These are phyloP conservation scores for Sutorius eximius DNA, from an alignment of 1,284 basidiomycete genomes.

Conservation along the genomic window DNA sequence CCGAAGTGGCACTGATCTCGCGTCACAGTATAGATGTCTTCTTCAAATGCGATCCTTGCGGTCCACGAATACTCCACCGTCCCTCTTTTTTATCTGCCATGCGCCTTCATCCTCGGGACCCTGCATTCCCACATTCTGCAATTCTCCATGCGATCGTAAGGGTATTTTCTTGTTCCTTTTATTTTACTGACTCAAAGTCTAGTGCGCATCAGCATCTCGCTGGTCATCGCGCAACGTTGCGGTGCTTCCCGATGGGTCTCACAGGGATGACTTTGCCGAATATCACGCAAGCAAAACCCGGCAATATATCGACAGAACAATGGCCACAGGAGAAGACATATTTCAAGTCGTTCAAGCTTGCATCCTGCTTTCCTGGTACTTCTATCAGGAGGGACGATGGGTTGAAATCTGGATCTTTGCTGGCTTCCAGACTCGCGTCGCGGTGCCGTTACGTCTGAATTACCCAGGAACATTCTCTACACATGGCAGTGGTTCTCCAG, in stretches of 20 bases:
- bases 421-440: constrained; percentile 81
- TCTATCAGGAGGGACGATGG: constrained; percentile 85
- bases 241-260: constrained; percentile 66
- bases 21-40: constrained; percentile 68
- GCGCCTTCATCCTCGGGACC: constrained; percentile 71
- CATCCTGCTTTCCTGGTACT: constrained; percentile 82
- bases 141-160: constrained; percentile 78
- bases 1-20: constrained; percentile 1
- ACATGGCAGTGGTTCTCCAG: constrained; percentile 63
- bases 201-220: constrained; percentile 83
- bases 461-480: constrained; percentile 78
- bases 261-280: constrained; percentile 78
- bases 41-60: constrained; percentile 81
- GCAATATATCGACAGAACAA: constrained; percentile 78
- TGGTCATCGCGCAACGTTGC: constrained; percentile 72
- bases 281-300: constrained; percentile 83
- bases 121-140: constrained; percentile 77
- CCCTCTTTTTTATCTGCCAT: constrained; percentile 78
- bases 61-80: constrained; percentile 73
- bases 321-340: constrained; percentile 81
- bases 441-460: constrained; percentile 76
- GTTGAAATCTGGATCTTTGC: constrained; percentile 89
- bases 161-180: constrained; percentile 8
- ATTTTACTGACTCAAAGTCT: constrained; percentile 17
- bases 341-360: constrained; percentile 84